Evolutionary conservation across 495 filamentous ascomycete species (phyloP), one percentile per base, ranked within the genome.

Genomic region (Talaromyces proteolyticus): DNA sequence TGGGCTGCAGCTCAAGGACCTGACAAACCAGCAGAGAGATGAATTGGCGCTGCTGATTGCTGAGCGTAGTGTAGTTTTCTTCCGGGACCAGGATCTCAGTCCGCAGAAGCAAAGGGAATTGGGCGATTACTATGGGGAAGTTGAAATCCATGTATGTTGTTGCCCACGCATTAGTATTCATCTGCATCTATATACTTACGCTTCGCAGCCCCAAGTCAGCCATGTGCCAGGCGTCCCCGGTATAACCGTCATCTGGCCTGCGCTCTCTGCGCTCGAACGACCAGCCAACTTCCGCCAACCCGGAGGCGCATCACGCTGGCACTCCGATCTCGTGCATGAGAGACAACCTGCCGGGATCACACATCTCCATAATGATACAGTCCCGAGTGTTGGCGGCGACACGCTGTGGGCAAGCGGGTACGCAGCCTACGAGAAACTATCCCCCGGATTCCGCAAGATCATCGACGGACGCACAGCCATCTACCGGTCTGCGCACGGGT

Each of bases 11-110:
- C 62, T 87, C 21, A 87, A 85, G 49, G 82, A 87, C 48, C 65
- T 88, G 26, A 85, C 78, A 0, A 67, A 79, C 41, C 74, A 82
- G 61, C 84, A 88, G 50, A 81, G 73, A 47, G 84, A 87, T 58
- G 86, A 89, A 56, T 65, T 89, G n/a, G 85, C 77, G 0, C 65
- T 89, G 22, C 62, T 88, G 47, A 83, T 89, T 52, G 84, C 86
- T 3, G 84, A 87, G 61, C 68, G 86, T 23, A 85, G 82, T 49
- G 85, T 90, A 10, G 85, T 89, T 25, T 88, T 90, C 63, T 85
- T 89, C 68, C 73, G 86, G 4, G 73, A 87, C 52, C 86, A 90
- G 56, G 82, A 88, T 47, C 68, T 90, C 39, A 72, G 74, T 6
- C 84, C 85, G 1, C 81, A 87, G 54, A 73, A 88, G 56, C 85